Evolutionary conservation across 2,329 filamentous ascomycete species (phyloP), one percentile per base, ranked within the genome.

Genomic region (Cordyceps pruinosa): DNA sequence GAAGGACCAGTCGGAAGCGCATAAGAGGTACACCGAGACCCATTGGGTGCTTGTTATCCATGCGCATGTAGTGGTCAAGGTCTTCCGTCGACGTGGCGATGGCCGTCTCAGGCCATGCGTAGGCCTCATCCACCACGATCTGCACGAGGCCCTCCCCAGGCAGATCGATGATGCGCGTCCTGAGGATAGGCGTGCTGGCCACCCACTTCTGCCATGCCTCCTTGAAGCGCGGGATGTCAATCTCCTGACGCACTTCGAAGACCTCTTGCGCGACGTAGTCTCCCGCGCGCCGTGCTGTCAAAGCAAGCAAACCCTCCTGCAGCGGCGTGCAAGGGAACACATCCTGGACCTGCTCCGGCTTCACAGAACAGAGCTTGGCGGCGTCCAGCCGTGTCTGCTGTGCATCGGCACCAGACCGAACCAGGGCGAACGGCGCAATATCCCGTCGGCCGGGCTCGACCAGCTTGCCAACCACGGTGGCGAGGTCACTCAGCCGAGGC

Each of bases 401-500:
- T 4, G n/a, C 28, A 25, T 15, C 25, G 12, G 25, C 21, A n/a
- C 44, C 45, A 10, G 32, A 26, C 2, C 17, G 37, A 19, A 56
- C 19, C 10, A 56, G 35, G 4, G 54, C 34, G 21, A 49, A 56
- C 6, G 45, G 26, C 8, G 23, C 19, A 19, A 50, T 37, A 1
- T n/a, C 1, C 15, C 50, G 32, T 17, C 44, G 34, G n/a, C 25
- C 23, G 7, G 37, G 45, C 15, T 56, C 54, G n/a, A 32, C 30
- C 8, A 37, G 23, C 21, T 7, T 44, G 4, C 58, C 50, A 1
- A 45, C 49, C n/a, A 65, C 61, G 3, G 61, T 57, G 0, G 77
- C 76, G 75, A 80, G 77, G 5, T 73, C 71, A 2, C 69, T 68
- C 2, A 80, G 69, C 3, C 71, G 67, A 0, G 77, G 76, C 26